These are phyloP conservation scores for Coemansia sp. DNA, from an alignment of 192 early-diverging fungal species.

Conservation along the genomic window DNA sequence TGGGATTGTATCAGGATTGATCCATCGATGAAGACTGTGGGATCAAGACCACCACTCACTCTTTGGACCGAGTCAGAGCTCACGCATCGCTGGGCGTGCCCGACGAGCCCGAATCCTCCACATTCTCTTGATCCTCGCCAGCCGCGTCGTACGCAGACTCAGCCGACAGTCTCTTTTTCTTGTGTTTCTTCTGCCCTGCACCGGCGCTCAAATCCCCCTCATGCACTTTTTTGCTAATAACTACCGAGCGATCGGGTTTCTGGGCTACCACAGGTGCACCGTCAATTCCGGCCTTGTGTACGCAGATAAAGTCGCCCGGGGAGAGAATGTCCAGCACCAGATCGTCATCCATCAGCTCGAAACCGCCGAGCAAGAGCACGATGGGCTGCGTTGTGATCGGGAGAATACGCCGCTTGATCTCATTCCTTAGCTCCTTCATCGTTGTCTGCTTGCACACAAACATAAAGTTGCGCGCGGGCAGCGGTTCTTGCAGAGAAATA, in stretches of 20 bases:
- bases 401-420: conserved; percentile 31
- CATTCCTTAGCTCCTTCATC: conserved; percentile 32
- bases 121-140: background rate
- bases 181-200: background rate
- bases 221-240: background rate
- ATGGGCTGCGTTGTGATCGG: conserved; percentile 22
- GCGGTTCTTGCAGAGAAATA: conserved; percentile 23
- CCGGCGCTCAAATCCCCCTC: background rate
- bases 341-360: conserved; percentile 49
- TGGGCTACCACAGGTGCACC: background rate
- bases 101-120: background rate
- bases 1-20: background rate
- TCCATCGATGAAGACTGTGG: background rate
- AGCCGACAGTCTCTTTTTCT: background rate
- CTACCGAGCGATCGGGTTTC: background rate
- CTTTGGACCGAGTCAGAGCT: background rate
- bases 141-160: background rate
- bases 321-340: background rate
- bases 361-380: conserved; percentile 12
- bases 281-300: background rate
- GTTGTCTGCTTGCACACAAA: conserved; percentile 30
- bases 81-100: too few relatives aligned
- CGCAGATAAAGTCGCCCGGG: background rate
- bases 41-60: background rate
- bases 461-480: conserved; percentile 30